Conservation (phyloP, 805 yeast genomes). For the Candida golubevii region DNA sequence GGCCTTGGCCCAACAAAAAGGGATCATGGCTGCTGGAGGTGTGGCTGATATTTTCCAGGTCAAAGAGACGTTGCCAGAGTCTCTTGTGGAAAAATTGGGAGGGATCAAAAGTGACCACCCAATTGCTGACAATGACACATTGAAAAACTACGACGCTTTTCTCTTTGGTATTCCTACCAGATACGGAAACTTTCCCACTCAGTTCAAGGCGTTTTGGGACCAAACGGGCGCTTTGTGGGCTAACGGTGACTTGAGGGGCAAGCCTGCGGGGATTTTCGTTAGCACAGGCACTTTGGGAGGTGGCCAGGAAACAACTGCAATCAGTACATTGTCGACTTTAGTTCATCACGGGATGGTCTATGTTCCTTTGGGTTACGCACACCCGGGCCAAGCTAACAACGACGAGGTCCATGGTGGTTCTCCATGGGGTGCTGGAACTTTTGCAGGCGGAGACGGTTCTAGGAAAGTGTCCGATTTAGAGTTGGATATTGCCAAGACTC, state of each 20-base stretch:
- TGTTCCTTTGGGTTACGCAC: slow-evolving; percentile 74
- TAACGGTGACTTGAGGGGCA: slow-evolving; percentile 62
- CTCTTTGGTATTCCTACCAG: slow-evolving; percentile 79
- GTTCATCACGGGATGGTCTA: slow-evolving; percentile 75
- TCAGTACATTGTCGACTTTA: slow-evolving; percentile 53
- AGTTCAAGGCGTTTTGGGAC: slow-evolving; percentile 74
- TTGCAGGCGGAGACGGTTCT: slow-evolving; percentile 73
- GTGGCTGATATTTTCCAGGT: slow-evolving; percentile 70
- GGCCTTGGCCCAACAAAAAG: slow-evolving; percentile 65
- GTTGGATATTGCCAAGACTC: slow-evolving; percentile 56
- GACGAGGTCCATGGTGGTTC: slow-evolving; percentile 77
- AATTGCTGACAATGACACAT: slow-evolving; percentile 51
- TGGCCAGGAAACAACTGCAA: slow-evolving; percentile 72
- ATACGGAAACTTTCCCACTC: slow-evolving; percentile 72
- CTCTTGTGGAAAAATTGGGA: slow-evolving; percentile 50
- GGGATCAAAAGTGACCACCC: slow-evolving; percentile 42
- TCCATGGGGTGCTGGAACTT: slow-evolving; percentile 84
- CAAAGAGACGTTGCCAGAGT: slow-evolving; percentile 66
- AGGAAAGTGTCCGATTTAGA: slow-evolving; percentile 65
- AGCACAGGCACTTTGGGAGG: slow-evolving; percentile 73
- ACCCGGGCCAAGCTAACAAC: slow-evolving; percentile 51
- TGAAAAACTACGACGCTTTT: slow-evolving; percentile 65
- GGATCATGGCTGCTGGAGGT: slow-evolving; percentile 65
- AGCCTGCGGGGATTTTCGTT: slow-evolving; percentile 68
- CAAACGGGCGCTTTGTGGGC: slow-evolving; percentile 77